Base-by-base conservation (phyloP, 441 rosid genomes). In the Euphorbia celastroides region DNA sequence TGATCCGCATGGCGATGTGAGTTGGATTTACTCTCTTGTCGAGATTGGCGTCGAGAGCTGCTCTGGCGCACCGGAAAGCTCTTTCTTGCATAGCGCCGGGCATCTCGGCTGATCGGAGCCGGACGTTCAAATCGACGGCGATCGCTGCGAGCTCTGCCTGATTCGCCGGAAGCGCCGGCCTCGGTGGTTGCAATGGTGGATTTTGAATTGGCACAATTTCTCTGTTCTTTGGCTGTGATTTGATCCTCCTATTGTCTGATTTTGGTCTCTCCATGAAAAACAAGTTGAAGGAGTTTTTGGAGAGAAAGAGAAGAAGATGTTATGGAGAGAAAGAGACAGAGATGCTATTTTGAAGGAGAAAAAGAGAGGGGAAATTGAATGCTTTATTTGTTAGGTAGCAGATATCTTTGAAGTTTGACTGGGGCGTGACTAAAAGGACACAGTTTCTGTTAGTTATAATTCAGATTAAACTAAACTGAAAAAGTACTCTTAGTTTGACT, bases 71-170 rank as follows among this genome's bases (percentile, higher is more conserved):
- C 23, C 83, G 67, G 65, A 85, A 75, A 7, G 85, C 85, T n/a
- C 79, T 84, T 55, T 81, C 87, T 62, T 82, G 85, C 87, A 82
- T 81, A 30, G 75, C 34, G 5, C 69, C 56, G 16, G 84, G 77
- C 89, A 85, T 83, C 30, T 81, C 87, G 7, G 89, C 81, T 36
- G 87, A 81, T 79, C 87, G 81, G 80, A 79, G 80, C 71, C 84
- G 82, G 20, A 82, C 76, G 63, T 85, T 79, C 50, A 85, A 55
- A 62, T 75, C 68, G n/a, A 75, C 70, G 17, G 85, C 89, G 7
- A 79, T 50, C 12, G 85, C 84, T 9, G 89, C 85, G 2, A 81
- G 81, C 67, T 67, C 79, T 12, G 68, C 81, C 70, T 79, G 79
- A 17, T 65, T 64, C 14, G 65, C 13, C 2, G 76, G 58, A 4